Conservation (phyloP, 2,329 filamentous ascomycete species). For the Penicillium concentricum region DNA sequence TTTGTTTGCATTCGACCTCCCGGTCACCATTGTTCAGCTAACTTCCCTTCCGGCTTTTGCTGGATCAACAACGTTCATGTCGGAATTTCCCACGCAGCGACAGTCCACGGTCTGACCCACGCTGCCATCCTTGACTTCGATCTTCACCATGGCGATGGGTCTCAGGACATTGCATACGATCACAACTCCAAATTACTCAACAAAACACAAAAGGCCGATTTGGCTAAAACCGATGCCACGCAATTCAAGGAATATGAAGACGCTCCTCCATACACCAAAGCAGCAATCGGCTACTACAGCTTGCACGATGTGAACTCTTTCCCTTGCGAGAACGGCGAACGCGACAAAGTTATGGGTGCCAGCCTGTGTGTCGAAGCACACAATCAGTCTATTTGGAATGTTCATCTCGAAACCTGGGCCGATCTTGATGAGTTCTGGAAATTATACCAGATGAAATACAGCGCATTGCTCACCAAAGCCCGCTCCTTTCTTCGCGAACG, state of each 20-base stretch:
- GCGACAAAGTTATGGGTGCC: conserved; percentile 88
- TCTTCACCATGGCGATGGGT: conserved; percentile 91
- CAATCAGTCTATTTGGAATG: conserved; percentile 92
- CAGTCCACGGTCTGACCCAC: conserved; percentile 83
- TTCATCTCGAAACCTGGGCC: conserved; percentile 86
- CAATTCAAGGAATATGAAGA: conserved; percentile 1
- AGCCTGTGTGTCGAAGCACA: conserved; percentile 94
- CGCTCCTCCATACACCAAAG: conserved; percentile 73
- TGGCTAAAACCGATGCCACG: not conserved
- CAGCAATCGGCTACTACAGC: conserved; percentile 91
- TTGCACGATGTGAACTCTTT: conserved; percentile 98
- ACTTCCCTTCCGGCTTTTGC: conserved; percentile 91
- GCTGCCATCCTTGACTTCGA: conserved; percentile 93
- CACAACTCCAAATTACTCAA: conserved; percentile 71
- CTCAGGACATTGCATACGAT: conserved; percentile 80
- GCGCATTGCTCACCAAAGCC: conserved; percentile 74
- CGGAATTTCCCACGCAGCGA: conserved; percentile 85
- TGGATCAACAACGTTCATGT: conserved; percentile 99
- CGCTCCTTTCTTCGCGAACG: conserved; percentile 73
- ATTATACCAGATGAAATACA: conserved; percentile 78
- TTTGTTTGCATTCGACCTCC: conserved; percentile 93
- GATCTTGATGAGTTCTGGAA: conserved; percentile 74
- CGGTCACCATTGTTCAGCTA: conserved; percentile 90
- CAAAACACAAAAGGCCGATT: conserved; percentile 58
- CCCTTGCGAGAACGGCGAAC: conserved; percentile 90